Evolutionary conservation across 2,329 filamentous ascomycete genomes (phyloP), one percentile per base, ranked within the genome.

Genomic region (Neurospora crassa): DNA sequence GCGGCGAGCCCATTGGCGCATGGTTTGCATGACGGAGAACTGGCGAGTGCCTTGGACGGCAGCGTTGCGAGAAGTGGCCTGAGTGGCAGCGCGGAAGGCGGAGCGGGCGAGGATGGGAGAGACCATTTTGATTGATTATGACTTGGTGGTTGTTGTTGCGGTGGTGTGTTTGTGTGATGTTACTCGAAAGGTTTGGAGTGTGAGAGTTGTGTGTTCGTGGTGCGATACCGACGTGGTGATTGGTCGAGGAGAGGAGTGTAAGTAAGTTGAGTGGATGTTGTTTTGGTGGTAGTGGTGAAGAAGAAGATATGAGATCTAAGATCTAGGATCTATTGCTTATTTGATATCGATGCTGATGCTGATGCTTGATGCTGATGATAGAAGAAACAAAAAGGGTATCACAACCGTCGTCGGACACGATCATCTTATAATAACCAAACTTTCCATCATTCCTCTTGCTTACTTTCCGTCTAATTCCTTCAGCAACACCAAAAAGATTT

Each of bases 11-110:
- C 80, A 78, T 72, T 75, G 75, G 74, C 80, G 80, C 74, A 82
- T 77, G 63, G 76, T 77, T 69, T 76, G 75, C 73, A 81, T 76
- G 71, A 81, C 74, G 71, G 80, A 80, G 78, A 82, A 81, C n/a
- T 79, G 75, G 70, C 79, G 77, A 24, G 53, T 63, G 16, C 53
- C 24, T 14, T 63, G 29, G 29, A 63, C 29, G 16, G 16, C 29
- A 8, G 34, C 7, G 6, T 34, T 34, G 40, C 75, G 77, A 42
- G 71, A 70, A 71, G 78, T 76, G 72, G 76, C 76, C 71, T 77
- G 77, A 73, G 75, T 73, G 72, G 78, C 74, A 70, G 76, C 76
- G 74, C 79, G 80, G 71, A 77, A 71, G 73, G 80, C 79, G 72
- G 75, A 78, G 70, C 77, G 79, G 71, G 79, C 78, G 73, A 79